These are phyloP conservation scores for Eucalyptus erythrocorys DNA, from an alignment of 345 rosid species.

Conservation along the genomic window DNA sequence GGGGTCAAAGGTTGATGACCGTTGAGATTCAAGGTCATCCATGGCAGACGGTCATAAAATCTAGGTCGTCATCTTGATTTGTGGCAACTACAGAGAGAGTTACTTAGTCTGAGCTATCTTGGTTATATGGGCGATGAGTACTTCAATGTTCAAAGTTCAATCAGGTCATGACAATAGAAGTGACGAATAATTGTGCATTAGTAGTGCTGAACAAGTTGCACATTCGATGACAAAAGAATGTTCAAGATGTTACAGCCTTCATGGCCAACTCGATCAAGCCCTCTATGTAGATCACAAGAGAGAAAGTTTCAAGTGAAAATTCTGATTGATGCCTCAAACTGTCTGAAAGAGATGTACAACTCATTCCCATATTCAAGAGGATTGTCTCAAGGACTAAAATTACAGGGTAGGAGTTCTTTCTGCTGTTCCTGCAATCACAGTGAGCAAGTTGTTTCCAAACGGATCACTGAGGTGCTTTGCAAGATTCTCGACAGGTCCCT, in stretches of 20 bases:
- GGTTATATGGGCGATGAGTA: background rate
- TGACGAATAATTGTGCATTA: background rate
- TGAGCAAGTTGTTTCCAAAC: conserved; percentile 96
- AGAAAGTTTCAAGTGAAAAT: background rate
- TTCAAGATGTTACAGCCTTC: background rate
- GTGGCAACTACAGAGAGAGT: background rate
- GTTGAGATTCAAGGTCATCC: background rate
- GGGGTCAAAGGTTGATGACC: background rate
- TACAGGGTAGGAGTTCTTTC: conserved; percentile 87
- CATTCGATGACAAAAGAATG: background rate
- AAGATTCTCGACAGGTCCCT: conserved; percentile 94
- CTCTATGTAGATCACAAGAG: background rate
- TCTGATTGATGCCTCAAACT: background rate
- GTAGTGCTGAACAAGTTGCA: background rate
- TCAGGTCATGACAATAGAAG: background rate
- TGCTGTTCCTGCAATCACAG: conserved; percentile 60
- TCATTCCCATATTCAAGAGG: background rate
- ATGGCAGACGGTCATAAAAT: background rate
- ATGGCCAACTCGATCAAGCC: background rate
- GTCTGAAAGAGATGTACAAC: background rate
- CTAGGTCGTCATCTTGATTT: background rate
- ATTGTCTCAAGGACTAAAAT: conserved; percentile 1
- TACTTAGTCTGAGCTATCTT: background rate
- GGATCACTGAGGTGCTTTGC: conserved; percentile 92
- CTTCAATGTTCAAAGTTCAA: background rate